Base-by-base conservation (phyloP, 1,139 yeast genomes). In the Trichomonascaceae sp. region DNA sequence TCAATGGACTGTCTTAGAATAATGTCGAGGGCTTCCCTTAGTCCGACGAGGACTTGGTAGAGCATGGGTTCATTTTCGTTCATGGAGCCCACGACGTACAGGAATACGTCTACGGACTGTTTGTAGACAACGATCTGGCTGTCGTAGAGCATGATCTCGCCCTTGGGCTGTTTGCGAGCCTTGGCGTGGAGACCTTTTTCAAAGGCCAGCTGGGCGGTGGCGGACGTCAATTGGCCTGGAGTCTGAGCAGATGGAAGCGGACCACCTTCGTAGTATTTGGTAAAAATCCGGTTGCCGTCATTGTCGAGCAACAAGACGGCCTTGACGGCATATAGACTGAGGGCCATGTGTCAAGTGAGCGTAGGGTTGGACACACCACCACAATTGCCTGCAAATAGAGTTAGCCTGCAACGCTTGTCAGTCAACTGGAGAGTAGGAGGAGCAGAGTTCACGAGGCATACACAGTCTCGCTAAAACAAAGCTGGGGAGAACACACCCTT, bases 61-160 rank as follows among this genome's bases (percentile, higher is more conserved):
- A 89, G 62, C 62, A 87, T 66, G 29, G 79, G 65, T 59, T 89
- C 99, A 54, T 85, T 92, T 57, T 87, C 98, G 41, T 76, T 76
- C 39, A 79, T 57, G n/a, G 71, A 68, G 26, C 89, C 93, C 41
- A 84, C 64, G 25, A 85, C 59, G 50, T 80, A 74, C 31, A 87
- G 58, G 32, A 78, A 62, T 39, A 80, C 74, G 54, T 89, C 95
- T 30, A 78, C 68, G 37, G 66, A 59, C 56, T 85, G 93, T 57
- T 82, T 87, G 61, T 85, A 89, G 14, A 82, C 76, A 22, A 58
- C 54, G 43, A 84, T 66, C 45, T 76, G 79, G 51, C 75, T 74
- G 49, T 84, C 94, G 52, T 74, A 80, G 33, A 89, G 65, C 45
- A 84, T 61, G 37, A 89, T 74, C 50, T 87, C 97, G 36, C 80